Evolutionary conservation across 495 filamentous ascomycete genomes (phyloP), one percentile per base, ranked within the genome.

Genomic region (Usnea hakonensis): DNA sequence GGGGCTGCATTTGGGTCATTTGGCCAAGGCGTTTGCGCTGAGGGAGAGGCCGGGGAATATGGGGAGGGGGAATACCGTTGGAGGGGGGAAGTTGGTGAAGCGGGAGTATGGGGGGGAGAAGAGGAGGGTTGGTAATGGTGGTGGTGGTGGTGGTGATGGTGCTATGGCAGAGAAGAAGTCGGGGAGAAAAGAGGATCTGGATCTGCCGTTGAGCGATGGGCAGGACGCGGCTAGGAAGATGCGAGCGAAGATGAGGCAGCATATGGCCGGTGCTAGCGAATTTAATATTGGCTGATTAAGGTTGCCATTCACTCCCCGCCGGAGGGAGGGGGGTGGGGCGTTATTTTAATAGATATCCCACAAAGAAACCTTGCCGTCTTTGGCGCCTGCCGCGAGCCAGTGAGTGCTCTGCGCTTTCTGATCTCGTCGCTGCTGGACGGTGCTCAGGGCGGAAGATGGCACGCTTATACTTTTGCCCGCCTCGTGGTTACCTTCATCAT

Each of bases 281-380:
- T 96, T 96, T 71, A 96, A 96, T 74, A 82, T 96, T 69, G 91
- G 90, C 6, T 96, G 68, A 79, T 44, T 13, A 19, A 26, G n/a
- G n/a, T n/a, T n/a, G n/a, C n/a, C n/a, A n/a, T n/a, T n/a, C n/a
- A n/a, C n/a, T n/a, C n/a, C n/a, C n/a, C n/a, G n/a, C n/a, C n/a
- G n/a, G n/a, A n/a, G n/a, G n/a, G n/a, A n/a, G n/a, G n/a, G n/a
- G n/a, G n/a, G n/a, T n/a, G n/a, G n/a, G n/a, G n/a, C n/a, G n/a
- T n/a, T n/a, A n/a, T 10, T 52, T 81, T 72, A 96, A 78, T 88
- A 98, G 64, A 95, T 89, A 78, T 94, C 91, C 94, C 94, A 98
- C 73, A 98, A 78, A 69, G 89, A 93, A 60, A 97, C 87, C 69
- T 94, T 97, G 35, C 93, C 95, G 75, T 98, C 94, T 72, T 97